Evolutionary conservation across 805 yeast species (phyloP).

Genomic region (Candida bentonensis): DNA sequence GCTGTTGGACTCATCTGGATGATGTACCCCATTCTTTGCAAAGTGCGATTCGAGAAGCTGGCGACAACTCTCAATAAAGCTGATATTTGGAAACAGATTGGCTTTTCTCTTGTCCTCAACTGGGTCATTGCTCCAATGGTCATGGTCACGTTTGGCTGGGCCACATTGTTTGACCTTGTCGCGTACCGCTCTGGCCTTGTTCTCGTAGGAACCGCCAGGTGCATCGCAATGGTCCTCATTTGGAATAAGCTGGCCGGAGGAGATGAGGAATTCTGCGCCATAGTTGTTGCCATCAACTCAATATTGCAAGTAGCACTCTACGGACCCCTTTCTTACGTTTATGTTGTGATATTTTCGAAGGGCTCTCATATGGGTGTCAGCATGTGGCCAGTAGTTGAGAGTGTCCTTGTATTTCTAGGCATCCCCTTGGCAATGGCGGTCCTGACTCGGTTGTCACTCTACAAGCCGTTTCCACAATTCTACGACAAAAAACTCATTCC

Average conservation of each 20-base stretch:
- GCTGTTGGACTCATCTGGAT: conserved; percentile 37
- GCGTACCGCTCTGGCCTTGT: conserved; percentile 43
- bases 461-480: conserved; percentile 12
- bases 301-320: conserved; percentile 36
- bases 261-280: conserved; percentile 35
- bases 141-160: conserved; percentile 45
- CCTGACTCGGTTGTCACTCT: conserved; percentile 27
- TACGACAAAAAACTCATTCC: conserved; percentile 27
- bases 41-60: conserved; percentile 37
- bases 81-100: conserved; percentile 19
- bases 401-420: conserved; percentile 41
- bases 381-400: conserved; percentile 31
- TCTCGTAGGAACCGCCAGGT: conserved; percentile 44
- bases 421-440: conserved; percentile 36
- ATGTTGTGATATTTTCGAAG: conserved; percentile 30
- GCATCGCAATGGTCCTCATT: conserved; percentile 48
- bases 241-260: conserved; percentile 47
- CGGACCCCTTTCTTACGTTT: conserved; percentile 38
- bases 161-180: conserved; percentile 30
- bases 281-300: conserved; percentile 38
- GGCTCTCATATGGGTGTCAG: conserved; percentile 8
- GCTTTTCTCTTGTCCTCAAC: conserved; percentile 32
- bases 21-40: conserved; percentile 46
- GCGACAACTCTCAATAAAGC: conserved; percentile 16
- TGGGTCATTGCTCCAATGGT: conserved; percentile 44